phyloP scores from a whole-genome alignment of 345 rosid genomes.

The Linum trigynum region DNA sequence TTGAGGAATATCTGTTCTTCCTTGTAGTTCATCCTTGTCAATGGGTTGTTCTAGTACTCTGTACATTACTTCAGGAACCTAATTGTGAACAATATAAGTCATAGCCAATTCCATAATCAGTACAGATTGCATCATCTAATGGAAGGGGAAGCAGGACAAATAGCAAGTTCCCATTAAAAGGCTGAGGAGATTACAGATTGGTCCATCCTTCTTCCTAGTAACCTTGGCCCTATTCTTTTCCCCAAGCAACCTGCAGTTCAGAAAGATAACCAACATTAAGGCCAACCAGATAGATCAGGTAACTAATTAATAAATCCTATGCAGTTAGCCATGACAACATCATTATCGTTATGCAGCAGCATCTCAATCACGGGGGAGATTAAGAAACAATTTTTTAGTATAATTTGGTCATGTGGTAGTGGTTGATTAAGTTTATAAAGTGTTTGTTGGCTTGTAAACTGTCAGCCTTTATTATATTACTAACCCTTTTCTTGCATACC shows the following conservation, averaged over 20 bases:
- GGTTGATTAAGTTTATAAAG: no score
- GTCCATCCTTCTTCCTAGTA: constrained; percentile 57
- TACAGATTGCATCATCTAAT: not conserved
- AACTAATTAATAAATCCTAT: no score
- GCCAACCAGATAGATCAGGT: not conserved
- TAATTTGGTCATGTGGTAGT: no score
- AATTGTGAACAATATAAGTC: constrained; percentile 1
- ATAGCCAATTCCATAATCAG: not conserved
- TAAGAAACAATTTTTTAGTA: no score
- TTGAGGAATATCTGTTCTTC: constrained; percentile 70
- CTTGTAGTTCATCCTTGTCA: constrained; percentile 49
- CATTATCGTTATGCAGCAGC: no score
- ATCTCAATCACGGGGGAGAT: no score
- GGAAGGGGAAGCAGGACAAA: not conserved
- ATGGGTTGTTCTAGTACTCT: constrained; percentile 54
- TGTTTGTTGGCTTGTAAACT: not conserved
- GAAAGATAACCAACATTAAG: not conserved
- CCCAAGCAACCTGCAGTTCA: constrained; percentile 68
- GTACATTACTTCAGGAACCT: constrained; percentile 87
- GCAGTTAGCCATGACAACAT: no score
- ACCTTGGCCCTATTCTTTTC: constrained; percentile 64
- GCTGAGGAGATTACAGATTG: constrained; percentile 42
- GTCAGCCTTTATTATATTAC: not conserved
- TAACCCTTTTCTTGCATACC: not conserved
- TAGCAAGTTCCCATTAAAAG: not conserved